phyloP scores from a whole-genome alignment of 176 grass and related monocot genomes.

The Hsuehochloa calcarea region DNA sequence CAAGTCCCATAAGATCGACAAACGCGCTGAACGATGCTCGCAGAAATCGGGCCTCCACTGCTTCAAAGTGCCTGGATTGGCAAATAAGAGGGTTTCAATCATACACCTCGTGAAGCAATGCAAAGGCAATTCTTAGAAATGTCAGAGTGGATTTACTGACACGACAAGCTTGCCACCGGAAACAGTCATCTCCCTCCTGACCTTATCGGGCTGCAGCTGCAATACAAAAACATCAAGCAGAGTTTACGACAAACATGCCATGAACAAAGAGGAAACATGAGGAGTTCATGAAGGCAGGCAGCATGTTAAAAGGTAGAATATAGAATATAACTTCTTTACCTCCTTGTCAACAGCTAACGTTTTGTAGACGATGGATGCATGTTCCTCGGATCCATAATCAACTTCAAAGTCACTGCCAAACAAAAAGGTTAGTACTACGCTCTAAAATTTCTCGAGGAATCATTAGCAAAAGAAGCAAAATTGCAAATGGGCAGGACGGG shows the following conservation, averaged over 20 bases:
- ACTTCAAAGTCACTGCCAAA: slow-evolving; percentile 69
- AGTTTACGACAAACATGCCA: neutral
- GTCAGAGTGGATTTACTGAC: slow-evolving; percentile 41
- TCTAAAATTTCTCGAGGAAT: neutral
- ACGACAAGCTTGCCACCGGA: slow-evolving; percentile 68
- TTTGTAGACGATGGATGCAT: slow-evolving; percentile 50
- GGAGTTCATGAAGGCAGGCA: neutral
- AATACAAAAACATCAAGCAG: slow-evolving; percentile 10
- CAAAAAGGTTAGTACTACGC: neutral
- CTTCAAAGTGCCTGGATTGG: too few species aligned
- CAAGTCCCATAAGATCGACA: too few species aligned
- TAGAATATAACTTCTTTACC: slow-evolving; percentile 31
- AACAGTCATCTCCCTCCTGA: slow-evolving; percentile 67
- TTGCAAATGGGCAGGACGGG: neutral
- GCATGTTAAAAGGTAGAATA: neutral
- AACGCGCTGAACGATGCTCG: too few species aligned
- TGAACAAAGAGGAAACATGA: neutral
- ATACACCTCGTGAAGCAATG: too few species aligned
- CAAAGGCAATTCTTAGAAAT: too few species aligned
- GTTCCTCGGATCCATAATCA: slow-evolving; percentile 59
- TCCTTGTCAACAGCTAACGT: slow-evolving; percentile 66
- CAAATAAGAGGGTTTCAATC: too few species aligned
- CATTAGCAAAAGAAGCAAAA: neutral
- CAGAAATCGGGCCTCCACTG: too few species aligned
- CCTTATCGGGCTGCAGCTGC: slow-evolving; percentile 91